Evolutionary conservation across 768 basidiomycete species (phyloP).

Genomic region (Trametes cinnabarina): DNA sequence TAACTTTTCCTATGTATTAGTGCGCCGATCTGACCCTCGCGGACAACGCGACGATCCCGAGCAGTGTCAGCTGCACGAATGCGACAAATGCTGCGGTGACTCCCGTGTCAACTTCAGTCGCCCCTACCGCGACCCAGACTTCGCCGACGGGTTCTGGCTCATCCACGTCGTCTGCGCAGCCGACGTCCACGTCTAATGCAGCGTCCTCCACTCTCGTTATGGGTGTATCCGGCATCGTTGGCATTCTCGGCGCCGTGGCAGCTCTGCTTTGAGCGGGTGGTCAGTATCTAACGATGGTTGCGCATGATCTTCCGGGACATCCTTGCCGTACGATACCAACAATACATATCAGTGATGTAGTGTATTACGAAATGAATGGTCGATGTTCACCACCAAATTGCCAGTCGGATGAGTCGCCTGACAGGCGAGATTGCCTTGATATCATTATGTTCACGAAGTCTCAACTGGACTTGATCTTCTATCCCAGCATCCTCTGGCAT

Average conservation of each 20-base stretch:
- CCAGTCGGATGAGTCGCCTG: no score
- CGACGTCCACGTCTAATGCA: constrained; percentile 11
- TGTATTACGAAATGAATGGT: background rate
- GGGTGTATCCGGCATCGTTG: constrained; percentile 9
- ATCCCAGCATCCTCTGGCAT: no score
- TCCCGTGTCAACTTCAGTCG: constrained; percentile 4
- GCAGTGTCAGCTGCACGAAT: constrained; percentile 39
- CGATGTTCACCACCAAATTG: background rate
- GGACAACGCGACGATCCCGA: constrained; percentile 47
- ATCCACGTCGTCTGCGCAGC: constrained; percentile 8
- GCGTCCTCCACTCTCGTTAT: constrained; percentile 4
- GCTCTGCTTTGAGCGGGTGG: constrained; percentile 6
- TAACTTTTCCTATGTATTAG: constrained; percentile 34
- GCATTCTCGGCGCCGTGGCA: constrained; percentile 4
- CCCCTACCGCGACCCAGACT: background rate
- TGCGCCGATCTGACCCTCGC: constrained; percentile 79
- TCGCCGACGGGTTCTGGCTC: constrained; percentile 14
- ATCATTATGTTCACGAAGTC: no score
- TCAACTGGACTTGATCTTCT: no score
- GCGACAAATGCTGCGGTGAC: constrained; percentile 24
- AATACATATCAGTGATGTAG: background rate
- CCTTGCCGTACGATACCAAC: no score
- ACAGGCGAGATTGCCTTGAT: no score
- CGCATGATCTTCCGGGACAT: no score
- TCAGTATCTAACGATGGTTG: background rate